Evolutionary conservation across 2,329 filamentous ascomycete species (phyloP), one percentile per base, ranked within the genome.

Genomic region (Fusarium nygamai): DNA sequence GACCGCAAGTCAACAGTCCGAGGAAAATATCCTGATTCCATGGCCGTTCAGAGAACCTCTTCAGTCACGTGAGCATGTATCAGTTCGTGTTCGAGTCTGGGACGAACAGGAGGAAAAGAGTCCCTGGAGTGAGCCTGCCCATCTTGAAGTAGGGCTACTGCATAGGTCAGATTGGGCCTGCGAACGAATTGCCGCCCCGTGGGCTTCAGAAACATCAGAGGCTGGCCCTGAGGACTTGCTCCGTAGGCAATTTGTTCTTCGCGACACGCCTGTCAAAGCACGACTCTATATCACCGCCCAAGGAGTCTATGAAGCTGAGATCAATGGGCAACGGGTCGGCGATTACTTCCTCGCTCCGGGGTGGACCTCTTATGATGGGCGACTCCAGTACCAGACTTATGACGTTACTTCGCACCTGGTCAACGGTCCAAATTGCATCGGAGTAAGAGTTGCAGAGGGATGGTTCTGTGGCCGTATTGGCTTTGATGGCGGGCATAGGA

Each of bases 321-420:
- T 88, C 61, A 88, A 88, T 48, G 86, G 85, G 0, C 70, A 78
- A 2, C 70, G 76, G 12, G 81, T 86, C 10, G 83, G 82, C 0
- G 81, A 83, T 31, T 69, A 80, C 8, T 81, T 83, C 20, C 81
- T 88, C 47, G 84, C 86, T 38, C 87, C 87, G 0, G 86, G 87
- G 0, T 89, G 86, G 86, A 84, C 84, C 41, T 83, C 82, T 14
- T 90, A 89, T 67, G 78, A 84, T 0, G 79, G 85, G 46, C 82
- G 87, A 8, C 80, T 86, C 19, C 79, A 83, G 1, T 90, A 89
- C 64, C 84, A 89, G 67, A 86, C 84, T 0, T 87, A 85, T 64
- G 87, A 90, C 71, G 84, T 89, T 4, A 83, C 82, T 1, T 66
- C 79, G 2, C 74, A 84, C 0, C 65, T 89, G 0, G 75, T 73